Evolutionary conservation across 2,329 filamentous ascomycete genomes (phyloP), one percentile per base, ranked within the genome.

Genomic region (Nigrograna mackinnonii): DNA sequence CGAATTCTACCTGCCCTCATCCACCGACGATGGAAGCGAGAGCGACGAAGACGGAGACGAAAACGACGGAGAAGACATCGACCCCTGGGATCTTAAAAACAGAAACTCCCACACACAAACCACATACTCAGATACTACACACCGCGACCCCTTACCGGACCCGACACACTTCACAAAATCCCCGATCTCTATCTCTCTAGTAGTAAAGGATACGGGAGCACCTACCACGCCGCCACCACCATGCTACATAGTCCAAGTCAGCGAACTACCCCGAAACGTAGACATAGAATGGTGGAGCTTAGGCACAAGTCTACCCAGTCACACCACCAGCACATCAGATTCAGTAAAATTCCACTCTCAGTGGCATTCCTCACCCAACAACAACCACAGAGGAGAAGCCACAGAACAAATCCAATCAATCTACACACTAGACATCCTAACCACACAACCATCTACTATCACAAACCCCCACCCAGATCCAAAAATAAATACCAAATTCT

Each of bases 271-370:
- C 1, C 80, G 89, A 16, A 76, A 73, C 13, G 86, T 86, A 20
- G 76, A 77, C 26, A 82, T 96, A 9, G 94, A 99, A 72, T 99
- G 92, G 91, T n/a, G n/a, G n/a, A n/a, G n/a, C n/a, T n/a, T n/a
- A n/a, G n/a, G n/a, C n/a, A n/a, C n/a, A n/a, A n/a, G n/a, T n/a
- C n/a, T n/a, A n/a, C n/a, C n/a, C n/a, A n/a, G n/a, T n/a, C n/a
- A n/a, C n/a, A n/a, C n/a, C n/a, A n/a, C n/a, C n/a, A n/a, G n/a
- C n/a, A n/a, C n/a, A n/a, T n/a, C n/a, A n/a, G n/a, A n/a, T n/a
- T n/a, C n/a, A n/a, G n/a, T n/a, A n/a, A n/a, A n/a, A n/a, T n/a
- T n/a, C n/a, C n/a, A n/a, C n/a, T n/a, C n/a, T n/a, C n/a, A n/a
- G n/a, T n/a, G n/a, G n/a, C n/a, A n/a, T n/a, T n/a, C n/a, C n/a